phyloP scores from a whole-genome alignment of 2,329 filamentous ascomycete species.

The Talaromyces verruculosus region DNA sequence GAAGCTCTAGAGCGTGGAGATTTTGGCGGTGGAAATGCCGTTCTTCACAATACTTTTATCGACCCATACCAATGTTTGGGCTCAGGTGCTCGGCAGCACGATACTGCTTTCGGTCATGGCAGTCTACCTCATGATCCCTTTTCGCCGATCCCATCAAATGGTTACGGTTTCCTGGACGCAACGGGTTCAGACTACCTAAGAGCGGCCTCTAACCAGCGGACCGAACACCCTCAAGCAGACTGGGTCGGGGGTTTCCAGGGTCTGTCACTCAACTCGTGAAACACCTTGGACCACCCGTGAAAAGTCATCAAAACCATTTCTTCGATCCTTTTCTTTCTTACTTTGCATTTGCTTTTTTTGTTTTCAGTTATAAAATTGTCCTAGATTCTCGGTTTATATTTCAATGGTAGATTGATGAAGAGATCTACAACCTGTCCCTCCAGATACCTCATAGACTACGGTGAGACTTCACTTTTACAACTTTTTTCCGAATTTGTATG shows the following conservation, averaged over 20 bases:
- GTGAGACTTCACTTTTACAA: constrained; percentile 27
- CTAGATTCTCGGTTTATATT: constrained; percentile 28
- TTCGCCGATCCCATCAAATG: constrained; percentile 34
- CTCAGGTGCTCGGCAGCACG: constrained; percentile 34
- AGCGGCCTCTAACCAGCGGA: constrained; percentile 23
- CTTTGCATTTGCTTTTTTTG: constrained; percentile 5
- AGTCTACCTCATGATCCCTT: constrained; percentile 39
- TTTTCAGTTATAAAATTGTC: constrained; percentile 1
- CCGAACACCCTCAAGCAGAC: constrained; percentile 48
- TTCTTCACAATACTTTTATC: constrained; percentile 36
- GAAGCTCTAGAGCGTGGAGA: constrained; percentile 36
- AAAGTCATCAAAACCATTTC: constrained; percentile 10
- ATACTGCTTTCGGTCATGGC: constrained; percentile 31
- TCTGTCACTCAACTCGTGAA: constrained; percentile 65
- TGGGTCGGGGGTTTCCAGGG: constrained; percentile 68
- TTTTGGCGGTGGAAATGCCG: constrained; percentile 26
- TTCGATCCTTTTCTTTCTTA: not conserved
- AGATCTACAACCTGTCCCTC: constrained; percentile 31
- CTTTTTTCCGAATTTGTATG: constrained; percentile 22
- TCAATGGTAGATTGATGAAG: constrained; percentile 28
- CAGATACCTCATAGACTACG: constrained; percentile 34
- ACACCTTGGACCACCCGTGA: not conserved
- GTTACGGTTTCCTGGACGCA: constrained; percentile 36
- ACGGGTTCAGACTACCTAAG: constrained; percentile 13
- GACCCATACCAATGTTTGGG: constrained; percentile 41